phyloP scores from a whole-genome alignment of 164 flowering plant genomes.

The Stephania cephalantha region DNA sequence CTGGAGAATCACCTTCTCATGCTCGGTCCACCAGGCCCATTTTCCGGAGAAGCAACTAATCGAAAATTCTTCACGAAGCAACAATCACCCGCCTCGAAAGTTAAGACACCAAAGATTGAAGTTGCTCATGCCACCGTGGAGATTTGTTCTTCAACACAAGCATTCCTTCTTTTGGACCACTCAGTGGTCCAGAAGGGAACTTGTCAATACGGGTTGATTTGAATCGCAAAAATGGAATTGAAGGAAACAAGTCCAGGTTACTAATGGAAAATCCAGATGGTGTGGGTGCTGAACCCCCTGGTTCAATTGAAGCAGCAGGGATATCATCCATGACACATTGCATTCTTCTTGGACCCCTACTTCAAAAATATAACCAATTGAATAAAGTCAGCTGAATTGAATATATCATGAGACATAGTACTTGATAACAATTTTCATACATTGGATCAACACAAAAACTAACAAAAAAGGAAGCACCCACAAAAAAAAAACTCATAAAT shows the following conservation, averaged over 20 bases:
- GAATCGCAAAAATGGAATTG: too few relatives aligned
- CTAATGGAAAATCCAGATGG: constrained; percentile 45
- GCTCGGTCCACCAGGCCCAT: constrained; percentile 39
- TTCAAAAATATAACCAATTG: too few relatives aligned
- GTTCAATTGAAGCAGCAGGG: constrained; percentile 50
- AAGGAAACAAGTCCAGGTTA: constrained; percentile 16
- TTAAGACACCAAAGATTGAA: constrained; percentile 74
- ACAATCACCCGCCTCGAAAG: constrained; percentile 70
- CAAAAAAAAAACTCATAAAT: neutral
- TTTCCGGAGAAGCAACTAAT: constrained; percentile 53
- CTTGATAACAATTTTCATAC: neutral
- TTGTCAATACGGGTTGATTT: too few relatives aligned
- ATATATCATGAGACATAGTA: too few relatives aligned
- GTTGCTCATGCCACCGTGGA: constrained; percentile 86
- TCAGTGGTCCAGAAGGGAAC: too few relatives aligned
- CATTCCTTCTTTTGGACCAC: too few relatives aligned
- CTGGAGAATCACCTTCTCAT: constrained; percentile 25
- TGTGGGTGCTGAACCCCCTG: constrained; percentile 70
- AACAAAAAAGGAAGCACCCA: neutral
- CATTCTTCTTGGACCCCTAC: constrained; percentile 25
- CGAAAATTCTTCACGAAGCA: constrained; percentile 86
- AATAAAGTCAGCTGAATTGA: too few relatives aligned
- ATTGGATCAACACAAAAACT: constrained; percentile 49
- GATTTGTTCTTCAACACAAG: constrained; percentile 50
- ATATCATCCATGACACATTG: constrained; percentile 56